Evolutionary conservation across 306 rosid species (phyloP).

Genomic region (Myrica gale): DNA sequence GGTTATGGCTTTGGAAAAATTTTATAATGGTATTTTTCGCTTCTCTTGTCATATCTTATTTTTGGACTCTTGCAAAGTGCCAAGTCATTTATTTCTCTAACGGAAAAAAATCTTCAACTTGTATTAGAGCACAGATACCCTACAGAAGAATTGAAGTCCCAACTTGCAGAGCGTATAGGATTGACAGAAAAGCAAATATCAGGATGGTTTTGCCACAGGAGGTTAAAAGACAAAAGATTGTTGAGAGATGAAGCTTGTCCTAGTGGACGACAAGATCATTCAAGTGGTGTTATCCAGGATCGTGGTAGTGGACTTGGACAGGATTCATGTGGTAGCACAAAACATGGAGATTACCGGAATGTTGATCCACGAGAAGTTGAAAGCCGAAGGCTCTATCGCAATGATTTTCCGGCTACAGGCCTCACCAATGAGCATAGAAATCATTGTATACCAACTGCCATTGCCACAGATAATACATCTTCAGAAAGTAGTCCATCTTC

Average conservation of each 20-base stretch:
- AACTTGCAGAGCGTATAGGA: constrained; percentile 66
- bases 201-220: constrained; percentile 99
- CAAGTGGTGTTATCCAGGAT: constrained; percentile 85
- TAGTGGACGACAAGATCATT: constrained; percentile 88
- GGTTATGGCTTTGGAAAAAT: constrained; percentile 72
- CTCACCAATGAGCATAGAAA: constrained; percentile 45
- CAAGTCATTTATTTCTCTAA: constrained; percentile 14
- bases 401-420: constrained; percentile 52
- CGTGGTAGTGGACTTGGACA: constrained; percentile 93
- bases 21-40: constrained; percentile 63
- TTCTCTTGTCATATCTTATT: constrained; percentile 22
- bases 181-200: constrained; percentile 94
- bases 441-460: constrained; percentile 48
- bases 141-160: constrained; percentile 75
- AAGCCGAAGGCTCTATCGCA: constrained; percentile 66
- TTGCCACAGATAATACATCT: constrained; percentile 67
- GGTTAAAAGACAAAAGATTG: constrained; percentile 85
- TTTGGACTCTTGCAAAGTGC: constrained; percentile 17
- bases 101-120: constrained; percentile 5
- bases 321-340: constrained; percentile 98
- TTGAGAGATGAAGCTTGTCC: constrained; percentile 54
- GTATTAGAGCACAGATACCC: constrained; percentile 85
- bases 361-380: constrained; percentile 93
- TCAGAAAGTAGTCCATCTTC: constrained; percentile 87
- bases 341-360: constrained; percentile 70